Conservation (phyloP, 2,329 filamentous ascomycete genomes). For the Davidsoniella virescens region DNA sequence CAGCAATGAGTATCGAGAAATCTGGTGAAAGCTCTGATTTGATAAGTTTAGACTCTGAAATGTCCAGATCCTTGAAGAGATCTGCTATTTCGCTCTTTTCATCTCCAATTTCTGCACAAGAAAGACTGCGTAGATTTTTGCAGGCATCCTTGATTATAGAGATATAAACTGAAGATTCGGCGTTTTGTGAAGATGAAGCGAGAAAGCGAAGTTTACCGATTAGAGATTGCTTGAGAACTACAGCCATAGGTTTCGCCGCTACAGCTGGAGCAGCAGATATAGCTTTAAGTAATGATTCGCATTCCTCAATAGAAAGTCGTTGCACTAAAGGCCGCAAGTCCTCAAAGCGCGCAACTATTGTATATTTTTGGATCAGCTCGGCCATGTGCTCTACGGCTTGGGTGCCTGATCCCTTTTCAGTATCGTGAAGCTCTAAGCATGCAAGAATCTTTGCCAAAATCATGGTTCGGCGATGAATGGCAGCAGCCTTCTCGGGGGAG, state of each 20-base stretch:
- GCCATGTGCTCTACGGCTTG: slow-evolving; percentile 5
- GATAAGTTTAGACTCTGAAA: slow-evolving; percentile 5
- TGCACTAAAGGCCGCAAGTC: slow-evolving; percentile 11
- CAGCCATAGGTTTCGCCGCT: slow-evolving; percentile 19
- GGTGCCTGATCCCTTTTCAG: background rate
- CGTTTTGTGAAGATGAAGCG: slow-evolving; percentile 31
- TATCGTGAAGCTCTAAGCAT: slow-evolving; percentile 20
- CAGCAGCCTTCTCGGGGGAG: slow-evolving; percentile 18
- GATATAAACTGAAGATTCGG: slow-evolving; percentile 28
- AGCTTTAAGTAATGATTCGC: slow-evolving; percentile 17
- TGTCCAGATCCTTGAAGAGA: slow-evolving; percentile 3
- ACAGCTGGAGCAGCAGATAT: slow-evolving; percentile 22
- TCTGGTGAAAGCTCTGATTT: slow-evolving; percentile 13
- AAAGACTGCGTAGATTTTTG: slow-evolving; percentile 4
- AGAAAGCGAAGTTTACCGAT: slow-evolving; percentile 16
- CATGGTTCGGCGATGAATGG: slow-evolving; percentile 26
- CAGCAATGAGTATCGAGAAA: slow-evolving; percentile 12
- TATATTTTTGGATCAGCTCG: slow-evolving; percentile 11
- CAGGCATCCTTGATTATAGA: slow-evolving; percentile 18
- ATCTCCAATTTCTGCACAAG: background rate
- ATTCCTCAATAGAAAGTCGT: slow-evolving; percentile 6
- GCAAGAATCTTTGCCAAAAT: slow-evolving; percentile 24
- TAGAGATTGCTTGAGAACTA: slow-evolving; percentile 7
- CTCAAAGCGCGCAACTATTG: slow-evolving; percentile 10
- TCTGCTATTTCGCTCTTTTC: slow-evolving; percentile 13